A percentile compares a stretch with the other conserved stretches of the same genome.
Conservation (phyloP, 164 flowering plant species). For the Annona squamosa region DNA sequence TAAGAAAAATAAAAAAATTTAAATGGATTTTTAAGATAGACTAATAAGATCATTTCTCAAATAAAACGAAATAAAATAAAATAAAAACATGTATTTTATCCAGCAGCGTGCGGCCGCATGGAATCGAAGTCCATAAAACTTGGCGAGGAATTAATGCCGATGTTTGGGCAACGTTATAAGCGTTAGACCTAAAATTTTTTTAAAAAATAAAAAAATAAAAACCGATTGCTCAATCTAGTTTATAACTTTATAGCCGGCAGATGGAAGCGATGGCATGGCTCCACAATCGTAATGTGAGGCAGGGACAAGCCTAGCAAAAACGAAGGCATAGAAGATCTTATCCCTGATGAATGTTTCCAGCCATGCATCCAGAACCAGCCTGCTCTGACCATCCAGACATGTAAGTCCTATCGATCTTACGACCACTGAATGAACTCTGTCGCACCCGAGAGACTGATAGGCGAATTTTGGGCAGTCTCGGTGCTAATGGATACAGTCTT, state of each 20-base stretch:
- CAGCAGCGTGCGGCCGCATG: no score
- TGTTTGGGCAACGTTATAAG: no score
- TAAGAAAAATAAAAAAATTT: no score
- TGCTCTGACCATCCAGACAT: conserved; percentile 10
- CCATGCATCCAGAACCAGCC: conserved; percentile 1
- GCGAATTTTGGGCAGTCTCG: conserved; percentile 9
- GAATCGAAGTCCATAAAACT: no score
- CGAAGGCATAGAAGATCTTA: conserved; percentile 2
- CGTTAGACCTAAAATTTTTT: no score
- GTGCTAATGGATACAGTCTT: conserved; percentile 24
- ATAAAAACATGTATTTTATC: no score
- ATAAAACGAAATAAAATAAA: no score
- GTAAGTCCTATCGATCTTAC: conserved; percentile 2
- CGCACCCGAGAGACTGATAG: conserved; percentile 1
- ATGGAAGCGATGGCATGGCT: conserved; percentile 6
- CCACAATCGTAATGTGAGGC: conserved; percentile 10
- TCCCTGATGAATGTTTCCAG: conserved; percentile 4
- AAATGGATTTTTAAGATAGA: no score
- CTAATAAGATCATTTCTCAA: no score
- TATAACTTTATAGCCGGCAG: neutral
- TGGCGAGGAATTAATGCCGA: no score
- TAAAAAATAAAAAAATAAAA: no score
- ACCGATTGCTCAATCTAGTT: neutral
- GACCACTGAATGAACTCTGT: no score
- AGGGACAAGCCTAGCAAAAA: neutral